Conservation (phyloP, 225 moss, liverwort and hornwort species). For the Thuidium tamariscinum region DNA sequence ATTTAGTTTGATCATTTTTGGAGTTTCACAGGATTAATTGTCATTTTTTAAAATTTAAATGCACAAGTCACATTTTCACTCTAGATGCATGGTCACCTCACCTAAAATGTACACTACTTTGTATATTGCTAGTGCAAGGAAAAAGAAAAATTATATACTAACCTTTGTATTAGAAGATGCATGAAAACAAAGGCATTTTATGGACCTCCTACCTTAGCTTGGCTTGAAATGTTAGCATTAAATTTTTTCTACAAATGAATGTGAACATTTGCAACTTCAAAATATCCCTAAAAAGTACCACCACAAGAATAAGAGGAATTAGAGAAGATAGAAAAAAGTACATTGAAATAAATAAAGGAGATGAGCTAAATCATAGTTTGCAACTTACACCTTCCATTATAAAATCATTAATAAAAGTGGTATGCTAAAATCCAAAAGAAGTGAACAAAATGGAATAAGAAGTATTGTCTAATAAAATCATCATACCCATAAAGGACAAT, state of each 20-base stretch:
- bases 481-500: not conserved
- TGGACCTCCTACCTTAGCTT: not conserved
- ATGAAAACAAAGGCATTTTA: too few species aligned
- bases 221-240: not conserved
- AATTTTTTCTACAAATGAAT: not conserved
- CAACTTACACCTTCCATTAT: not conserved
- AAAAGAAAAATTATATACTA: too few species aligned
- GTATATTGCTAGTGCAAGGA: too few species aligned
- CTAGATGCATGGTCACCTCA: too few species aligned
- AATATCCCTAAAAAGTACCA: not conserved
- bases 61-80: too few species aligned
- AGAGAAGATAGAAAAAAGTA: not conserved
- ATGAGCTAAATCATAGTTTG: not conserved
- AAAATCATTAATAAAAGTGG: not conserved
- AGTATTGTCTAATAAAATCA: accelerated
- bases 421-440: accelerated
- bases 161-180: too few species aligned
- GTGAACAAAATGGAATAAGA: not conserved
- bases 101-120: too few species aligned
- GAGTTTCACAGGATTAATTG: too few species aligned
- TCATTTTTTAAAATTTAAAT: too few species aligned
- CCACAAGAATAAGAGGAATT: not conserved
- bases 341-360: not conserved
- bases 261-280: not conserved
- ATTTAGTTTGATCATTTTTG: too few species aligned